Evolutionary conservation across 1,284 basidiomycete species (phyloP), one percentile per base, ranked within the genome.

Genomic region (Marasmius fiardii): DNA sequence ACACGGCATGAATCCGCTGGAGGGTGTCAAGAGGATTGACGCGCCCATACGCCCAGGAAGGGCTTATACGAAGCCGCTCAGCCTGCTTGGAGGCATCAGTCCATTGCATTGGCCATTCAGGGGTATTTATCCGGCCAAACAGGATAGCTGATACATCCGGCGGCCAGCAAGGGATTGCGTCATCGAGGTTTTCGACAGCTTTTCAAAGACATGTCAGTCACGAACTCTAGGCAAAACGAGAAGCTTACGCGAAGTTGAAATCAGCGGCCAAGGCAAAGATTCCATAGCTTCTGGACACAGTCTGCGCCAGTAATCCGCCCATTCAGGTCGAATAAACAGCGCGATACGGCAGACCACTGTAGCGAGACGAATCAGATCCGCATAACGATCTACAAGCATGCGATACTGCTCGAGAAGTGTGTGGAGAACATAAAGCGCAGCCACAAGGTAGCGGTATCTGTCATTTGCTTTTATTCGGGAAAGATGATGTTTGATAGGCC

Each of bases 271-370:
- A 24, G 57, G 51, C 35, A 53, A 45, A 20, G 70, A 65, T 28
- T 74, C 68, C 60, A 78, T 70, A 20, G 78, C 76, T 45, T 79
- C 76, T 0, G 92, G 90, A 63, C 84, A 82, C 26, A 92, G 71
- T 6, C 92, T 79, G 60, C 86, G 86, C 90, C 92, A 93, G 65
- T 93, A 94, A 68, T 96, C 93, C 1, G 83, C 80, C 91, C 93
- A 97, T 64, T 92, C 90, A 0, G 81, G 80, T 24, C 88, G 79
- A 4, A 90, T 80, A 12, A 83, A 70, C 7, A 77, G 65, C 2
- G 90, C 88, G n/a, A 95, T 69, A 1, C 77, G 75, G 56, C 85
- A 82, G 6, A 95, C 77, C 10, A 93, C 61, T 0, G 81, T 79
- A 0, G 79, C 86, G 7, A 95, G 71, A 24, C 72, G 72, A n/a